Conservation (phyloP, 2,329 filamentous ascomycete species). For the Paracamarosporium sp. region DNA sequence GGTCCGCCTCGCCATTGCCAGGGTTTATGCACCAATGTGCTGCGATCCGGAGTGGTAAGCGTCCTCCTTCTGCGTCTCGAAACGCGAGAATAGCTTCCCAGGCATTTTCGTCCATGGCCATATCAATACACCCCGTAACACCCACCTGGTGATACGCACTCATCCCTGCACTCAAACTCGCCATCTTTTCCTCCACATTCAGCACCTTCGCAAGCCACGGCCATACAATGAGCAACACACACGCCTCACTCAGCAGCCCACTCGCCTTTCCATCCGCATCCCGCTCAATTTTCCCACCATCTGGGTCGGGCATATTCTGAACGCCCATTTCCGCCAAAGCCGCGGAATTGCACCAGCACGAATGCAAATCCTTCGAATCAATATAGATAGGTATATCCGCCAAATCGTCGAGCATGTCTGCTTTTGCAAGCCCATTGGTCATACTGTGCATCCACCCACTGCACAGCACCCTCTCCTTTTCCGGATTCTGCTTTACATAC, state of each 20-base stretch:
- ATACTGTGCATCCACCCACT: constrained; percentile 65
- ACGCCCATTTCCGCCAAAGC: constrained; percentile 60
- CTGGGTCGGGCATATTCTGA: constrained; percentile 54
- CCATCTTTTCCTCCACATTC: constrained; percentile 56
- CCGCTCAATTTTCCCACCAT: constrained; percentile 61
- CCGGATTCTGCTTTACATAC: constrained; percentile 55
- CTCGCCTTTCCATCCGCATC: constrained; percentile 56
- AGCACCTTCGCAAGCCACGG: constrained; percentile 59
- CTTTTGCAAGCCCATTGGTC: constrained; percentile 58
- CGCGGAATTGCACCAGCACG: constrained; percentile 62
- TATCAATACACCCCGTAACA: constrained; percentile 64
- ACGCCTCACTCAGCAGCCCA: constrained; percentile 62
- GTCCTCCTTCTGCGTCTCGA: constrained; percentile 34
- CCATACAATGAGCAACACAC: constrained; percentile 62
- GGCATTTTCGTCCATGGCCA: constrained; percentile 65
- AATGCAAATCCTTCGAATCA: constrained; percentile 65
- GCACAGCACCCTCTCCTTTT: constrained; percentile 57
- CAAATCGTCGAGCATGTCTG: constrained; percentile 60
- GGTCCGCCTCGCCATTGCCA: constrained; percentile 51
- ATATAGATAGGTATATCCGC: constrained; percentile 62
- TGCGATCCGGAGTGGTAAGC: constrained; percentile 57
- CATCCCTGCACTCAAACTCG: constrained; percentile 56
- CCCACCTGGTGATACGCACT: constrained; percentile 58
- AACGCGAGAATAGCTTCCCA: constrained; percentile 60
- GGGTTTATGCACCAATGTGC: constrained; percentile 65